Evolutionary conservation across 108 stramenopile genomes (phyloP).

Genomic region (Discostella pseudostelligera): DNA sequence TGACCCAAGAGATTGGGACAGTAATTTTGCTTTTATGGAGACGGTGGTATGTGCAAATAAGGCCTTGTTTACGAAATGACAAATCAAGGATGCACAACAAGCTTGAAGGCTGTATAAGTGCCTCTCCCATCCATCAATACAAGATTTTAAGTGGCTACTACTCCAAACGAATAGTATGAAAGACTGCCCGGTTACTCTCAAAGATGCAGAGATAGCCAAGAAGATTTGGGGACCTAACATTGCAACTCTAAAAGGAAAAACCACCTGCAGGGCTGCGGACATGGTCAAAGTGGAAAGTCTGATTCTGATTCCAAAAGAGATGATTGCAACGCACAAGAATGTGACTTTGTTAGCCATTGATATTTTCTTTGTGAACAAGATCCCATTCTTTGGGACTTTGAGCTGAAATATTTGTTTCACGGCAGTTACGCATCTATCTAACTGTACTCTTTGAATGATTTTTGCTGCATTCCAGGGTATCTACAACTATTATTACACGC

Average conservation of each 20-base stretch:
- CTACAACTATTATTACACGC: background rate
- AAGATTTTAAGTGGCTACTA: constrained; percentile 1
- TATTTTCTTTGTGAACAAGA: constrained; percentile 1
- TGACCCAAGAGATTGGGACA: background rate
- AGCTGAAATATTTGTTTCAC: background rate
- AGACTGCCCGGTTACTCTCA: constrained; percentile 16
- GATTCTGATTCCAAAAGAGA: background rate
- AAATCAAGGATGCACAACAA: background rate
- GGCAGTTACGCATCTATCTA: constrained; percentile 9
- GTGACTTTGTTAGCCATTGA: background rate
- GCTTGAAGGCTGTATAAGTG: background rate
- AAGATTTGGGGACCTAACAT: constrained; percentile 11
- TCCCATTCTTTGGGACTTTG: constrained; percentile 1
- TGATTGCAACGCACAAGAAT: background rate
- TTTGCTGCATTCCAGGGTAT: constrained; percentile 3
- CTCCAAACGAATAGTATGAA: constrained; percentile 6
- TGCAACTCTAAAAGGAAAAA: constrained; percentile 19
- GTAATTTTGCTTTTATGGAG: background rate
- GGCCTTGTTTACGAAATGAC: background rate
- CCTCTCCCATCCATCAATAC: constrained; percentile 1
- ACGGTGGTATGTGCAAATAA: background rate
- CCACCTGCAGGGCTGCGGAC: background rate
- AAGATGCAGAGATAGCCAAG: constrained; percentile 3
- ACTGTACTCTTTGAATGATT: background rate
- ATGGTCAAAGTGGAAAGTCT: constrained; percentile 2